A percentile compares a stretch with the other conserved stretches of the same genome.
phyloP scores from a whole-genome alignment of 352 stramenopile species.

The Phytophthora syringae region DNA sequence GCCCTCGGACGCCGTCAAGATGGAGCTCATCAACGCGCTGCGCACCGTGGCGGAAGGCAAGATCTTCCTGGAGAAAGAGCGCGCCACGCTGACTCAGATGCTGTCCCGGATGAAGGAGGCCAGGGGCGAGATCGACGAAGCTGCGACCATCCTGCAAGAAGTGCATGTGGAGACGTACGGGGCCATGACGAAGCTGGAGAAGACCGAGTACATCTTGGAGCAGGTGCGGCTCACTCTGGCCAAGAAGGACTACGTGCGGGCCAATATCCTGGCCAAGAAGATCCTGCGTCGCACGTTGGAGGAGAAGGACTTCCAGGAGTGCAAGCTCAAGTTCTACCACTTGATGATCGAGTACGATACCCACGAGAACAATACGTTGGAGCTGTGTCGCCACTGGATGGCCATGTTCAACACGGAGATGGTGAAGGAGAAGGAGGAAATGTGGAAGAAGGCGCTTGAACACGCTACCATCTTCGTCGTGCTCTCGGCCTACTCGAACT shows the following conservation, averaged over 20 bases:
- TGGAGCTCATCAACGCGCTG: slow-evolving; percentile 94
- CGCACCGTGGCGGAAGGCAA: slow-evolving; percentile 96
- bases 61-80: slow-evolving; percentile 98
- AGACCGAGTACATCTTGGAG: slow-evolving; percentile 99
- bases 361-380: slow-evolving; percentile 96
- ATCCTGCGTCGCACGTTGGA: slow-evolving; percentile 94
- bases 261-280: slow-evolving; percentile 97
- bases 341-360: slow-evolving; percentile 97
- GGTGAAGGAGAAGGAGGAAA: slow-evolving; percentile 68
- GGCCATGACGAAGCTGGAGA: slow-evolving; percentile 98
- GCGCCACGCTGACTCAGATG: slow-evolving; percentile 93
- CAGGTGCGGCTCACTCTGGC: slow-evolving; percentile 96
- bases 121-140: slow-evolving; percentile 92
- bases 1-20: slow-evolving; percentile 86
- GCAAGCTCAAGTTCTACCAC: slow-evolving; percentile 97
- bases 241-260: slow-evolving; percentile 97
- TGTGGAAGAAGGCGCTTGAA: slow-evolving; percentile 77
- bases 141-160: slow-evolving; percentile 96
- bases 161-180: slow-evolving; percentile 99
- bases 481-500: slow-evolving; percentile 76
- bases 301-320: slow-evolving; percentile 94
- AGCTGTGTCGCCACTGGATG: slow-evolving; percentile 91
- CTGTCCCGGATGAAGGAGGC: slow-evolving; percentile 93
- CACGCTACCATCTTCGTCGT: slow-evolving; percentile 83
- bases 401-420: slow-evolving; percentile 84